These are phyloP conservation scores for Neonectria coccinea DNA, from an alignment of 2,329 filamentous ascomycete genomes.

Conservation along the genomic window DNA sequence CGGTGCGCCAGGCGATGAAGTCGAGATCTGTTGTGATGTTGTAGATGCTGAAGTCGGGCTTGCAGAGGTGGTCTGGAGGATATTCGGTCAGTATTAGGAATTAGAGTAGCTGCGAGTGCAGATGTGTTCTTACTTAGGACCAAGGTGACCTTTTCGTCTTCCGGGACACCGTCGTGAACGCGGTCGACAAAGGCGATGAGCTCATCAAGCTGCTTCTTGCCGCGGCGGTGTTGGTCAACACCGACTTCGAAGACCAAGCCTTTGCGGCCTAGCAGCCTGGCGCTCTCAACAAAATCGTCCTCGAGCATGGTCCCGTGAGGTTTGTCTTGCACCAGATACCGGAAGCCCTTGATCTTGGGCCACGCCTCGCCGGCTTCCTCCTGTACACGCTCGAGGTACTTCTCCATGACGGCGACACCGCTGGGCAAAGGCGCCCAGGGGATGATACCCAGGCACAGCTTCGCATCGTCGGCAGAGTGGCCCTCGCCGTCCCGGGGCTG, in stretches of 20 bases:
- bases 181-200: constrained; percentile 75
- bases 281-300: constrained; percentile 71
- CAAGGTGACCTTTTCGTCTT: constrained; percentile 71
- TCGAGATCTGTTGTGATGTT: constrained; percentile 66
- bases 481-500: constrained; percentile 68
- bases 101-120: neutral
- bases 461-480: constrained; percentile 58
- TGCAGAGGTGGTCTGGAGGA: constrained; percentile 83
- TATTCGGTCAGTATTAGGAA: constrained; percentile 23
- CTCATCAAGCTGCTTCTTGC: constrained; percentile 79
- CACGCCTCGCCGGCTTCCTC: constrained; percentile 73
- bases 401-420: constrained; percentile 67
- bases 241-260: constrained; percentile 84
- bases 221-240: constrained; percentile 82
- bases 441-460: constrained; percentile 76
- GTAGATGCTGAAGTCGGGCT: constrained; percentile 79
- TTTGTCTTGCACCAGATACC: constrained; percentile 86
- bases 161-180: constrained; percentile 71
- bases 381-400: constrained; percentile 73
- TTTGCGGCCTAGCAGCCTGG: constrained; percentile 73
- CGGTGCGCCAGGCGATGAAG: constrained; percentile 76
- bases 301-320: constrained; percentile 73
- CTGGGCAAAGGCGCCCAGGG: constrained; percentile 88
- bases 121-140: constrained; percentile 72
- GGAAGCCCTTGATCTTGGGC: constrained; percentile 79